Conservation (phyloP, 2,329 filamentous ascomycete species). For the Exserohilum rostratum region DNA sequence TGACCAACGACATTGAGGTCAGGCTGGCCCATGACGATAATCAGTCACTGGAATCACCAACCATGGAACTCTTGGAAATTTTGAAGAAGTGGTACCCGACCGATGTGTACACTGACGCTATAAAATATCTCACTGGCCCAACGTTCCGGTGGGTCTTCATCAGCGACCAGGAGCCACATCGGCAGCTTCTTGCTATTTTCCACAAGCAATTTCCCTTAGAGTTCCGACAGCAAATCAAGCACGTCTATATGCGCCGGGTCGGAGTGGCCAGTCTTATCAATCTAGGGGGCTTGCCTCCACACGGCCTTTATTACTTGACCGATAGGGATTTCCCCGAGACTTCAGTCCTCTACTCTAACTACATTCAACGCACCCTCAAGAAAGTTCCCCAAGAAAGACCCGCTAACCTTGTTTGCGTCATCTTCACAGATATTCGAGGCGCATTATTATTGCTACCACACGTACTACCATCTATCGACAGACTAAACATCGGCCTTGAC, state of each 20-base stretch:
- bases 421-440: background rate
- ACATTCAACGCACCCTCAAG: background rate
- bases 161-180: background rate
- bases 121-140: background rate
- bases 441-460: background rate
- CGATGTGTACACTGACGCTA: background rate
- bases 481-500: background rate
- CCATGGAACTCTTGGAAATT: background rate
- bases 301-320: rapidly evolving
- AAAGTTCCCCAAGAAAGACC: too few species aligned
- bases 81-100: background rate
- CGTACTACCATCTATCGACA: background rate
- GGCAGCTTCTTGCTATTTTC: background rate
- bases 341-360: background rate
- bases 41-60: background rate
- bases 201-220: background rate
- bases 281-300: background rate
- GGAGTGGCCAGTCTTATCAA: background rate
- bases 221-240: background rate
- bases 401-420: rapidly evolving
- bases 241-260: background rate
- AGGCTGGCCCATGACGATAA: background rate
- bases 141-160: background rate
- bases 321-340: rapidly evolving
- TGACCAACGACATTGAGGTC: background rate